Conservation (phyloP, 208 protist species). For the Crithidia brevicula region DNA sequence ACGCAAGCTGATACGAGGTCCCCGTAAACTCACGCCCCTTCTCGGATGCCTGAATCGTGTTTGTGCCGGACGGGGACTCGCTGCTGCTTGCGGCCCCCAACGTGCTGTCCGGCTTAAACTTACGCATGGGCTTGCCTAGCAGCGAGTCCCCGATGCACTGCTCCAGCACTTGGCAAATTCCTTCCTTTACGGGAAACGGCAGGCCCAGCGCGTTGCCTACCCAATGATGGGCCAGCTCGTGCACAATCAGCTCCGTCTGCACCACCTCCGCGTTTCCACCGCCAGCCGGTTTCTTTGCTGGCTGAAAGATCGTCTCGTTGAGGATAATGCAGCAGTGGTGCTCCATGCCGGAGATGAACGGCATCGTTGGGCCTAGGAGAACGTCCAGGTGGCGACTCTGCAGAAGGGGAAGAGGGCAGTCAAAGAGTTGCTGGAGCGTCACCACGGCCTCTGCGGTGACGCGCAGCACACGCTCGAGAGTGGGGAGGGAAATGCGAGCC, state of each 20-base stretch:
- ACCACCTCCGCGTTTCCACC: constrained; percentile 25
- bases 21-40: constrained; percentile 78
- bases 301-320: constrained; percentile 64
- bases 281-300: neutral
- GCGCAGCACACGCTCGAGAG: constrained; percentile 37
- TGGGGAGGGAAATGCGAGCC: constrained; percentile 22
- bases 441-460: constrained; percentile 39
- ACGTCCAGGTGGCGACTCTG: constrained; percentile 49
- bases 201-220: constrained; percentile 84
- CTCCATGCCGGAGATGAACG: constrained; percentile 89
- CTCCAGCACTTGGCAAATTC: constrained; percentile 84
- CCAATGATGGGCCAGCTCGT: constrained; percentile 90
- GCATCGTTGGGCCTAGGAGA: constrained; percentile 73
- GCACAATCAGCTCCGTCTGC: constrained; percentile 75
- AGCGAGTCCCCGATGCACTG: constrained; percentile 52
- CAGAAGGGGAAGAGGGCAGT: constrained; percentile 62
- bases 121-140: constrained; percentile 43
- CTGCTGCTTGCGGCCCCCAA: too few relatives aligned
- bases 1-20: constrained; percentile 63
- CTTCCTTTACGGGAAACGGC: constrained; percentile 87
- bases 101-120: constrained; percentile 21
- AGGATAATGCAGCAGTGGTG: constrained; percentile 88
- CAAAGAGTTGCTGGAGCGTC: constrained; percentile 69
- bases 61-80: too few relatives aligned
- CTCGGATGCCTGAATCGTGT: constrained; percentile 38